A percentile compares a stretch with the other conserved stretches of the same genome.
Evolutionary conservation across 768 basidiomycete species (phyloP).

Genomic region (Thelephora ganbajun): DNA sequence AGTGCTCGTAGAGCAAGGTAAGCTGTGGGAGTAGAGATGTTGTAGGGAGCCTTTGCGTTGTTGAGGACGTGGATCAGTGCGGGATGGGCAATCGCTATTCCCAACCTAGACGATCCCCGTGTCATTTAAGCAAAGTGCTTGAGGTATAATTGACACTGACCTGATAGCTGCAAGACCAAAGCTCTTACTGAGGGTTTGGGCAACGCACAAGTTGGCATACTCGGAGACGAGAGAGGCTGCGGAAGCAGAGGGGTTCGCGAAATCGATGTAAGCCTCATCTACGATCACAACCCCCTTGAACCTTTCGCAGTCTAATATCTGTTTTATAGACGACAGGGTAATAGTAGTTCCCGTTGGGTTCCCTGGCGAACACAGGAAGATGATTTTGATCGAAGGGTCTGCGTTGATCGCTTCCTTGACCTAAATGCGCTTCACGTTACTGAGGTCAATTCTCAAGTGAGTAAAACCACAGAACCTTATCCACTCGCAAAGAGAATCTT

Average conservation of each 20-base stretch:
- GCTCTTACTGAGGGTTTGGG: constrained; percentile 93
- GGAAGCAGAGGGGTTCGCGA: constrained; percentile 46
- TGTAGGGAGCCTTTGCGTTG: constrained; percentile 97
- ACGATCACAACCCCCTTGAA: constrained; percentile 90
- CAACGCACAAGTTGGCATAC: constrained; percentile 84
- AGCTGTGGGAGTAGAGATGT: constrained; percentile 85
- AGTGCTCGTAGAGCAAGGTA: constrained; percentile 70
- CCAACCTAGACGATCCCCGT: constrained; percentile 39
- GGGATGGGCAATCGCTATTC: constrained; percentile 81
- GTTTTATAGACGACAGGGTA: constrained; percentile 50
- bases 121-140: neutral
- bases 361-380: constrained; percentile 93
- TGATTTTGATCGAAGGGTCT: constrained; percentile 74
- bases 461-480: constrained; percentile 38
- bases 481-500: constrained; percentile 60
- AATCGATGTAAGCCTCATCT: constrained; percentile 98
- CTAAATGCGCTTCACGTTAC: constrained; percentile 22
- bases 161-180: constrained; percentile 93
- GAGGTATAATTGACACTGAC: constrained; percentile 25
- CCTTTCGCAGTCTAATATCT: constrained; percentile 59
- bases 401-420: constrained; percentile 54
- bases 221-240: constrained; percentile 61
- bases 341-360: constrained; percentile 91
- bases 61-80: constrained; percentile 81
- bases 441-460: neutral